Conservation (phyloP, 2,329 filamentous ascomycete species). For the Bipolaris gigantea region DNA sequence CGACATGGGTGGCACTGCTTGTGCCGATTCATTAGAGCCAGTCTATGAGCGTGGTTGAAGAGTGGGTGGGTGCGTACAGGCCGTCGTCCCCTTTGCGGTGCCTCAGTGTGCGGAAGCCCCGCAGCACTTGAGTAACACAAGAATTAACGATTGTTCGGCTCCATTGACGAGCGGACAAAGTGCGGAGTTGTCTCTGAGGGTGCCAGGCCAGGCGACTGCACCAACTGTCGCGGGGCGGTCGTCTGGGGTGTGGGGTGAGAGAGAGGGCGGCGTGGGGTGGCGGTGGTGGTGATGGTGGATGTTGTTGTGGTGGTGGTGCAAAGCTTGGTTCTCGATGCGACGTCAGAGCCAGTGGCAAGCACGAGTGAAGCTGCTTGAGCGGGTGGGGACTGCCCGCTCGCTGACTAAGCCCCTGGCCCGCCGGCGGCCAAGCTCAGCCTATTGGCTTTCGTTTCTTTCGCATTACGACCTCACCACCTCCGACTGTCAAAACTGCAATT, state of each 20-base stretch:
- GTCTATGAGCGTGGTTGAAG: not conserved
- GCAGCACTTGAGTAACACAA: constrained; percentile 48
- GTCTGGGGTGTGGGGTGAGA: constrained; percentile 6
- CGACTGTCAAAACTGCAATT: constrained; percentile 29
- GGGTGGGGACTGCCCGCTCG: constrained; percentile 11
- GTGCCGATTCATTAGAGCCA: constrained; percentile 26
- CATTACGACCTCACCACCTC: constrained; percentile 23
- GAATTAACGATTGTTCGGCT: constrained; percentile 47
- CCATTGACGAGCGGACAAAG: constrained; percentile 42
- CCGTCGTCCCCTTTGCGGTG: constrained; percentile 44
- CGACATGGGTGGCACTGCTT: constrained; percentile 43
- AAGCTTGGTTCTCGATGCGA: constrained; percentile 13
- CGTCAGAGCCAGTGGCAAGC: constrained; percentile 19
- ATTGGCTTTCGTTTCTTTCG: constrained; percentile 25
- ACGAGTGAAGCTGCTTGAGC: constrained; percentile 18
- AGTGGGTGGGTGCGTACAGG: constrained; percentile 31
- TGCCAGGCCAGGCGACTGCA: not conserved
- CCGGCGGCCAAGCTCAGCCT: constrained; percentile 18
- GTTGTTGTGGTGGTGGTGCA: constrained; percentile 6
- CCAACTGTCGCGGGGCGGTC: not conserved
- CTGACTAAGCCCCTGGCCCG: constrained; percentile 14
- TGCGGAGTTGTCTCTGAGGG: not conserved
- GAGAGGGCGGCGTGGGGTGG: not conserved
- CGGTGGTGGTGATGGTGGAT: not conserved
- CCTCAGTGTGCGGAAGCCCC: constrained; percentile 49